These are phyloP conservation scores for Pyrenopolyporus hunteri DNA, from an alignment of 495 filamentous ascomycete species.

Conservation along the genomic window DNA sequence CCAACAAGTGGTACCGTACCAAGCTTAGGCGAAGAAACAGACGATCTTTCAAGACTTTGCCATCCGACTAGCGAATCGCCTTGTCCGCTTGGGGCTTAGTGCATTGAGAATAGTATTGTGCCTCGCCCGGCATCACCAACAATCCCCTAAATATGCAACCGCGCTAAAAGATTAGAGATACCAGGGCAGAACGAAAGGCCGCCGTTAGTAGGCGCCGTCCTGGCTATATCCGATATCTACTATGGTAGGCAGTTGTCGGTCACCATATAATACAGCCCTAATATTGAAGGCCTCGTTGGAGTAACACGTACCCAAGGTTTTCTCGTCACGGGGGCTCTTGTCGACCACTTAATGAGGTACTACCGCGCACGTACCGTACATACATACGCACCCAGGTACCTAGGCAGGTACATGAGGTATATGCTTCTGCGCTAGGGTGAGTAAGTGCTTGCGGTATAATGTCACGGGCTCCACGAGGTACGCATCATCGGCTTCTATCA, in stretches of 20 bases:
- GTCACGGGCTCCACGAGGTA: slow-evolving; percentile 7
- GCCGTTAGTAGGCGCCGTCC: too few relatives aligned
- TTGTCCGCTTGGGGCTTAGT: slow-evolving; percentile 29
- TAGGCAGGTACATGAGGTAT: too few relatives aligned
- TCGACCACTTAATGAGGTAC: too few relatives aligned
- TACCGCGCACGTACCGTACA: too few relatives aligned
- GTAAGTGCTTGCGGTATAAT: neutral
- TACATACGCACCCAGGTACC: too few relatives aligned
- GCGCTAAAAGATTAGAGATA: slow-evolving; percentile 22
- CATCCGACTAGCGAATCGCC: slow-evolving; percentile 30
- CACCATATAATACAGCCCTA: too few relatives aligned
- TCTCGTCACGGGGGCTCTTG: too few relatives aligned
- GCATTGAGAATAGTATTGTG: slow-evolving; percentile 38
- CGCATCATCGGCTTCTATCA: slow-evolving; percentile 24
- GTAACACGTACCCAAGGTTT: too few relatives aligned
- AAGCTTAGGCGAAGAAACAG: slow-evolving; percentile 37
- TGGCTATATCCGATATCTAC: too few relatives aligned
- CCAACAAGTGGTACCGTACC: slow-evolving; percentile 12
- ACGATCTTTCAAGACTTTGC: slow-evolving; percentile 33
- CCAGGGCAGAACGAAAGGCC: too few relatives aligned
- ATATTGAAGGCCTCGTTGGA: too few relatives aligned
- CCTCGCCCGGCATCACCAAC: slow-evolving; percentile 30
- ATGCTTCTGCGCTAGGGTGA: neutral
- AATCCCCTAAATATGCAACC: slow-evolving; percentile 27
- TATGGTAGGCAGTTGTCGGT: too few relatives aligned